These are phyloP conservation scores for Lyophyllum semitale DNA, from an alignment of 768 basidiomycete species.

Conservation along the genomic window DNA sequence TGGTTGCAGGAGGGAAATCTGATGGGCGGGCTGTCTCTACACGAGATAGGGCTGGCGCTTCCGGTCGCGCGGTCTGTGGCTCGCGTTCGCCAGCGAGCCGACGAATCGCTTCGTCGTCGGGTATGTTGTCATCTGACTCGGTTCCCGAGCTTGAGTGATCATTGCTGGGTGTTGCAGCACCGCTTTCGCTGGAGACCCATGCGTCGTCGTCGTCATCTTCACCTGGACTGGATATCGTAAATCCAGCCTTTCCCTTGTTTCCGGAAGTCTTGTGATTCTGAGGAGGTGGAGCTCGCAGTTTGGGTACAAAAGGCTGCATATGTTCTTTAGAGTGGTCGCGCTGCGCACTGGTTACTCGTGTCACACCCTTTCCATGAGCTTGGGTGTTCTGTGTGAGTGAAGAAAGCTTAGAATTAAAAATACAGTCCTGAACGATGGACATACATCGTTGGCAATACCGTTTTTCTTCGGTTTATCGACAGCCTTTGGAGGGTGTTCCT, in stretches of 20 bases:
- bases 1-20: conserved; percentile 26
- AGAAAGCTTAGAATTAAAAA: conserved; percentile 1
- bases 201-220: conserved; percentile 63
- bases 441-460: conserved; percentile 45
- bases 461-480: conserved; percentile 58
- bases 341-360: conserved; percentile 36
- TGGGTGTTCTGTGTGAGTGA: conserved; percentile 13
- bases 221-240: conserved; percentile 55
- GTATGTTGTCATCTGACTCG: conserved; percentile 35
- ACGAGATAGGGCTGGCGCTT: conserved; percentile 26
- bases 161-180: conserved; percentile 65
- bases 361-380: conserved; percentile 27
- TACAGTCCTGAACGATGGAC: conserved; percentile 22
- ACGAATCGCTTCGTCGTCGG: conserved; percentile 22
- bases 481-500: conserved; percentile 48
- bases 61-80: conserved; percentile 6
- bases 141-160: conserved; percentile 45
- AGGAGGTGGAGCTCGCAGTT: conserved; percentile 24
- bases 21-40: conserved; percentile 38
- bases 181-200: conserved; percentile 81
- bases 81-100: conserved; percentile 17
- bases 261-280: conserved; percentile 28
- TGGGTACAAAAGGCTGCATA: conserved; percentile 21
- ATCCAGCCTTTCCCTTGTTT: conserved; percentile 49
- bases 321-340: conserved; percentile 36